Percentiles rank a stretch among this genome's conserved stretches.
Evolutionary conservation across 148 eudicot species (phyloP).

Genomic region (Cornus florida): DNA sequence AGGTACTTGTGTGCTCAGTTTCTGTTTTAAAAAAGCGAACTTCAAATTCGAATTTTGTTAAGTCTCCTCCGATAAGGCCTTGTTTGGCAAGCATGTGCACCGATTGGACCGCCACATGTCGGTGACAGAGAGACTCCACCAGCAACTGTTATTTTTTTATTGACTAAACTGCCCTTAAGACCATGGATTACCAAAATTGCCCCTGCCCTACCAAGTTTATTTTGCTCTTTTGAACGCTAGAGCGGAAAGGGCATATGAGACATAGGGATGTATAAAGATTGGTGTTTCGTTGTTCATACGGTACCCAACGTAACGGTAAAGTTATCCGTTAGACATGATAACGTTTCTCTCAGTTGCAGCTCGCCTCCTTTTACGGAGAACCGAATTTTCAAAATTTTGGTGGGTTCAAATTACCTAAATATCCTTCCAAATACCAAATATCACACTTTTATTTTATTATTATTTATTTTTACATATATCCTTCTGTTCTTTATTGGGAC

Average conservation of each 20-base stretch:
- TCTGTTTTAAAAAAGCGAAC: background rate
- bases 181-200: background rate
- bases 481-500: too few species aligned
- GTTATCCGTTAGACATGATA: background rate
- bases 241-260: background rate
- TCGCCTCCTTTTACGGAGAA: background rate
- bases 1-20: background rate
- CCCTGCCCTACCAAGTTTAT: background rate
- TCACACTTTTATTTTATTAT: too few species aligned
- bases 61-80: background rate
- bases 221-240: too few species aligned
- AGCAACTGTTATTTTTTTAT: background rate
- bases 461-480: too few species aligned
- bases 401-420: background rate
- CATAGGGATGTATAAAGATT: background rate
- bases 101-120: conserved; percentile 9
- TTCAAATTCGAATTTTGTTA: background rate
- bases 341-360: background rate
- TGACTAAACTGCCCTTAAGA: background rate
- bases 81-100: background rate
- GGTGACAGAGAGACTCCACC: conserved; percentile 9
- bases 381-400: background rate
- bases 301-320: conserved; percentile 1
- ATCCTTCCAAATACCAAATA: background rate
- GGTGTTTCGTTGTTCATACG: background rate